Percentiles rank a stretch among this genome's conserved stretches.
These are phyloP conservation scores for Durusdinium trenchii DNA, from an alignment of 73 alveolate genomes.

Conservation along the genomic window DNA sequence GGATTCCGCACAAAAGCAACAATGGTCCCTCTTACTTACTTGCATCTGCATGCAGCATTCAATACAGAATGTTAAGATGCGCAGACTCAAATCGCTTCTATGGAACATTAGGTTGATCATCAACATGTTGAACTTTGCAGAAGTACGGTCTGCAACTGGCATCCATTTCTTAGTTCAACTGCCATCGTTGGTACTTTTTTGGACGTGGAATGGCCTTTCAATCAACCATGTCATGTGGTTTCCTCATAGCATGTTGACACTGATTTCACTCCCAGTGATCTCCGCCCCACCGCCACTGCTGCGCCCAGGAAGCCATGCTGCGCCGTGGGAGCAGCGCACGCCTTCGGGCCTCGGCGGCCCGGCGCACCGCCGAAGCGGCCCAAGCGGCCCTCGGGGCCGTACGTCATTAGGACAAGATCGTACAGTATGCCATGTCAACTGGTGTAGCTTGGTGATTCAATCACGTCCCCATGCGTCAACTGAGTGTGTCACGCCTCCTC, in stretches of 20 bases:
- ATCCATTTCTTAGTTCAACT: background rate
- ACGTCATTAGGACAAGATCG: no score
- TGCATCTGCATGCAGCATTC: no score
- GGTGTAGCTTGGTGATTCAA: background rate
- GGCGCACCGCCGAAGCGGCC: background rate
- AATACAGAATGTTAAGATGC: no score
- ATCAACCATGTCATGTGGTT: background rate
- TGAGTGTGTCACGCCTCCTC: no score
- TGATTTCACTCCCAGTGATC: background rate
- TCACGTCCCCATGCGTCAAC: background rate
- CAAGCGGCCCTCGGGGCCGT: no score
- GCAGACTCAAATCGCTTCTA: no score
- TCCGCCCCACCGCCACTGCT: background rate
- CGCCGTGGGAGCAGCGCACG: background rate
- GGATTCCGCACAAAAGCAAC: no score
- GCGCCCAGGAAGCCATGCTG: background rate
- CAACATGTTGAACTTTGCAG: background rate
- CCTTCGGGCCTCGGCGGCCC: background rate
- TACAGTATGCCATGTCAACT: no score
- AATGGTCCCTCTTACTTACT: no score
- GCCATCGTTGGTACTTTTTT: background rate
- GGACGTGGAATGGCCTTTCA: background rate
- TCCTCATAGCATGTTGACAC: background rate
- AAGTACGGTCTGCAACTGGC: background rate
- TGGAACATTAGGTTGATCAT: background rate